Conservation (phyloP, 2,329 filamentous ascomycete species). For the Curvularia eragrostidis region DNA sequence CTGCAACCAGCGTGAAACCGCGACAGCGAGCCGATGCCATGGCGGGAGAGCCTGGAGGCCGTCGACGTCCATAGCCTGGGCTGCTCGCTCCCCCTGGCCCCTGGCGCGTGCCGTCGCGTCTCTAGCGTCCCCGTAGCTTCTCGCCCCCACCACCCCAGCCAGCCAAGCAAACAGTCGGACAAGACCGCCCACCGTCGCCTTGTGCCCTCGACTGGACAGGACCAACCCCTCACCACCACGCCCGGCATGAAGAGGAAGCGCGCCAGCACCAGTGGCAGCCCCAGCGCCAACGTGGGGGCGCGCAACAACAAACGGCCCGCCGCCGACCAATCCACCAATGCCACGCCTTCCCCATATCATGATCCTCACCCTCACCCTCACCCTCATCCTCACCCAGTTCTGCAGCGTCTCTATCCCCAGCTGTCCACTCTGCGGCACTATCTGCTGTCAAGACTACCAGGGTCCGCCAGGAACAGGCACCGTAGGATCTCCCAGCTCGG, state of each 20-base stretch:
- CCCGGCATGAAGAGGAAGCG: neutral
- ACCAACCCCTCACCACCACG: neutral
- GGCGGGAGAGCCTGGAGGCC: neutral
- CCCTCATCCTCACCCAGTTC: slow-evolving; percentile 70
- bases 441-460: slow-evolving; percentile 69
- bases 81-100: neutral
- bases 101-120: slow-evolving; percentile 8
- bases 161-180: slow-evolving; percentile 2
- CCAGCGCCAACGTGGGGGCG: slow-evolving; percentile 11
- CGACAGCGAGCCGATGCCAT: neutral
- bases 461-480: slow-evolving; percentile 65
- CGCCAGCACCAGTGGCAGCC: neutral
- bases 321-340: slow-evolving; percentile 42
- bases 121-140: slow-evolving; percentile 5
- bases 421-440: slow-evolving; percentile 74
- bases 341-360: slow-evolving; percentile 28
- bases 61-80: neutral
- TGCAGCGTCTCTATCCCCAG: slow-evolving; percentile 71
- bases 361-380: slow-evolving; percentile 11
- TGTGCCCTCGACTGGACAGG: neutral
- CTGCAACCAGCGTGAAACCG: slow-evolving; percentile 1
- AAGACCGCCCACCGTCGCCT: neutral
- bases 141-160: neutral
- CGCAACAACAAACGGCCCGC: slow-evolving; percentile 35
- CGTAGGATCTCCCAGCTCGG: slow-evolving; percentile 54